These are phyloP conservation scores for Samsoniella hepiali DNA, from an alignment of 2,329 filamentous ascomycete genomes.

Conservation along the genomic window DNA sequence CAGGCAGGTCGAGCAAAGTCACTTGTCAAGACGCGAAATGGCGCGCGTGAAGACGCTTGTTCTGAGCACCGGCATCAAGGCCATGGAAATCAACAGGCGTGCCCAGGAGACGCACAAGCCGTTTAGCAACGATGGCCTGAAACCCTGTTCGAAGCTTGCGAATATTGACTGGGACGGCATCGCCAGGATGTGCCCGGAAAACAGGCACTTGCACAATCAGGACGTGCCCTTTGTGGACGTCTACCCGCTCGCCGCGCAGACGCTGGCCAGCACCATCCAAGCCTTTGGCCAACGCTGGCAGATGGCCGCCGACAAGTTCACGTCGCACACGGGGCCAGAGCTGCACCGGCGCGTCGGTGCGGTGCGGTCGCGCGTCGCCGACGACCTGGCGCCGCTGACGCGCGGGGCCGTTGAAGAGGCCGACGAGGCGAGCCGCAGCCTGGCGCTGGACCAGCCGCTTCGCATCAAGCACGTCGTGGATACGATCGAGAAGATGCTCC, in stretches of 20 bases:
- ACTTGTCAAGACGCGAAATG: slow-evolving; percentile 67
- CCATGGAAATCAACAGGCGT: slow-evolving; percentile 70
- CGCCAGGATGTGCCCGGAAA: slow-evolving; percentile 38
- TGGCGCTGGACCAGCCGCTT: slow-evolving; percentile 73
- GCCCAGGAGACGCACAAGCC: slow-evolving; percentile 49
- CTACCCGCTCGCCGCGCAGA: slow-evolving; percentile 52
- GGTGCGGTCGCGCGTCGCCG: slow-evolving; percentile 45
- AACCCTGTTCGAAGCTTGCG: slow-evolving; percentile 23
- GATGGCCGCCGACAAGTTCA: slow-evolving; percentile 57
- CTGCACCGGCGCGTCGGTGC: slow-evolving; percentile 48
- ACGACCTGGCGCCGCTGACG: slow-evolving; percentile 58
- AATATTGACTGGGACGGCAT: slow-evolving; percentile 42
- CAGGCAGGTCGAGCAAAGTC: slow-evolving; percentile 33
- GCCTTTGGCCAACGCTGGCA: slow-evolving; percentile 54
- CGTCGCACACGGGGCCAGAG: slow-evolving; percentile 51
- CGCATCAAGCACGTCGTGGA: slow-evolving; percentile 79
- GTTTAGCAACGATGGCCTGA: slow-evolving; percentile 25
- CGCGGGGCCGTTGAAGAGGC: slow-evolving; percentile 71
- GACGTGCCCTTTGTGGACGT: slow-evolving; percentile 41
- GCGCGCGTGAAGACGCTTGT: slow-evolving; percentile 75
- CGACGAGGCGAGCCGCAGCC: slow-evolving; percentile 71
- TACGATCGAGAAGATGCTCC: slow-evolving; percentile 71
- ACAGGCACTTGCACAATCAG: slow-evolving; percentile 31
- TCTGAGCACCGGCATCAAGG: slow-evolving; percentile 84
- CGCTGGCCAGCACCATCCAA: slow-evolving; percentile 47